Evolutionary conservation across 1,139 yeast species (phyloP).

Genomic region (Suhomyces terraborum): DNA sequence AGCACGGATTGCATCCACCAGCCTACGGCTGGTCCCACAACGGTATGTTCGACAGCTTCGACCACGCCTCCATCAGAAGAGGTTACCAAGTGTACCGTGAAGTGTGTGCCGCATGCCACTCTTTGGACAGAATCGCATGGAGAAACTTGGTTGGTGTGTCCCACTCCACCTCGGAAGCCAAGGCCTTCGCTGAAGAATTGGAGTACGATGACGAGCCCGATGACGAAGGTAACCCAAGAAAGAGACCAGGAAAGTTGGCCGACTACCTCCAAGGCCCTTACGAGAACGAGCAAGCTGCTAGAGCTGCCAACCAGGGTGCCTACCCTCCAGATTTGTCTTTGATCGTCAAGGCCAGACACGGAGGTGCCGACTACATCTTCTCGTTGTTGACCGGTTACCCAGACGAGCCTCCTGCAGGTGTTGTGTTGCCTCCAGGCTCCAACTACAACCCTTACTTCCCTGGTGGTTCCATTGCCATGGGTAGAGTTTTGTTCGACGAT

Average conservation of each 20-base stretch:
- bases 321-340: conserved; percentile 97
- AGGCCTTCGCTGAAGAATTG: conserved; percentile 92
- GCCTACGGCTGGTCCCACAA: conserved; percentile 91
- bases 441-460: conserved; percentile 99
- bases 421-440: conserved; percentile 83
- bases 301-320: conserved; percentile 99
- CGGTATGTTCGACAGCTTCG: conserved; percentile 90
- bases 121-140: conserved; percentile 97
- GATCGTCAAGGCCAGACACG: conserved; percentile 99
- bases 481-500: conserved; percentile 94
- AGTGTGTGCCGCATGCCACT: conserved; percentile 99
- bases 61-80: conserved; percentile 96
- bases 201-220: conserved; percentile 99
- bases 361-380: conserved; percentile 95
- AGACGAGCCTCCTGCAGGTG: conserved; percentile 99
- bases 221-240: conserved; percentile 98
- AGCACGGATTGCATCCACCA: conserved; percentile 97
- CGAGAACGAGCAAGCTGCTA: conserved; percentile 97
- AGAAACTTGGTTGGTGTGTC: conserved; percentile 97
- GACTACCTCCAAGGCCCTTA: conserved; percentile 95
- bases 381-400: conserved; percentile 97
- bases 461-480: conserved; percentile 99
- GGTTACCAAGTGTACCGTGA: conserved; percentile 99
- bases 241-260: conserved; percentile 97
- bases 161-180: conserved; percentile 87